These are phyloP conservation scores for Arbutus unedo DNA, from an alignment of 148 eudicot genomes.

Conservation along the genomic window DNA sequence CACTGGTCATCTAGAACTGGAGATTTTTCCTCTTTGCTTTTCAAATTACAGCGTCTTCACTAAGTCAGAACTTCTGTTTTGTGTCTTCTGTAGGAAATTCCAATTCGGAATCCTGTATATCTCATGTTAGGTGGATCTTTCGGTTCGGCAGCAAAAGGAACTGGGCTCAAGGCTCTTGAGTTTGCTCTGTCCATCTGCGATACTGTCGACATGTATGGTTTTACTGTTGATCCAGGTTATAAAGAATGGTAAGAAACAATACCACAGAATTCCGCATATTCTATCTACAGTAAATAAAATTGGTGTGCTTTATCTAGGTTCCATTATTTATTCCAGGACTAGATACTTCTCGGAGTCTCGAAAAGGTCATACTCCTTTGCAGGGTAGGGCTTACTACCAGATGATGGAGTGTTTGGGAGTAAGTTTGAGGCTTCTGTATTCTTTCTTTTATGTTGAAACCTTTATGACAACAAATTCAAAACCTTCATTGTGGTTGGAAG, in stretches of 20 bases:
- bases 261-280: neutral
- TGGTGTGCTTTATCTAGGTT: slow-evolving; percentile 6
- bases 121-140: slow-evolving; percentile 96
- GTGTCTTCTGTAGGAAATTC: slow-evolving; percentile 67
- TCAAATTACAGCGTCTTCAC: neutral
- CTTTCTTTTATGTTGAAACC: slow-evolving; percentile 14
- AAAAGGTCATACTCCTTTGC: slow-evolving; percentile 94
- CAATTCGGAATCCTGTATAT: slow-evolving; percentile 86
- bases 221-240: slow-evolving; percentile 99
- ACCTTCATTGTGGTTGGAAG: neutral
- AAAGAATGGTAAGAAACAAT: slow-evolving; percentile 76
- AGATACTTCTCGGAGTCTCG: slow-evolving; percentile 98
- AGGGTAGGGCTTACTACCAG: slow-evolving; percentile 98
- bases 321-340: slow-evolving; percentile 54
- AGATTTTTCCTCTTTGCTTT: neutral
- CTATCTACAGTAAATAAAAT: slow-evolving; percentile 3
- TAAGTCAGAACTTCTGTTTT: neutral
- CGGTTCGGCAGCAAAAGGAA: slow-evolving; percentile 99
- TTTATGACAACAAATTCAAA: neutral
- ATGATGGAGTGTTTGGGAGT: slow-evolving; percentile 99
- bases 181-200: slow-evolving; percentile 96
- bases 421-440: slow-evolving; percentile 29
- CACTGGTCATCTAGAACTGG: neutral
- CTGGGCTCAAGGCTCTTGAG: slow-evolving; percentile 98
- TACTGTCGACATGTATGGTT: slow-evolving; percentile 93